Percentiles rank a stretch among this genome's conserved stretches.
Conservation (phyloP, 2,329 filamentous ascomycete species). For the Myriosclerotinia scirpicola region DNA sequence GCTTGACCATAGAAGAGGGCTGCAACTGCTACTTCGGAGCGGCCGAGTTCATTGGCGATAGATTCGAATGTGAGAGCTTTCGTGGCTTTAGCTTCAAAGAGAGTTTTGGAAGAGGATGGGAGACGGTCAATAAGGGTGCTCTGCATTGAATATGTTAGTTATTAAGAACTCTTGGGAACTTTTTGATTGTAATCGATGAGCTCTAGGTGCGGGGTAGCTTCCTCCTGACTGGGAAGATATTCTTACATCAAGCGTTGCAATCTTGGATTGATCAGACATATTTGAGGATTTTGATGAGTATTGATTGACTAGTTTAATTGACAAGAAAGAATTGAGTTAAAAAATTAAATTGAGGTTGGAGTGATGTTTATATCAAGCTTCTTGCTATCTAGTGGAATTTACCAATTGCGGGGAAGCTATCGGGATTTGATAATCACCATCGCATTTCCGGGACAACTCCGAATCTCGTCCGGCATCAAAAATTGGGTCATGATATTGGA, state of each 20-base stretch:
- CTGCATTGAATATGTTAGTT: constrained; percentile 43
- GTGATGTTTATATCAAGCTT: background rate
- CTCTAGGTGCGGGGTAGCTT: constrained; percentile 22
- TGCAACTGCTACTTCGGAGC: constrained; percentile 84
- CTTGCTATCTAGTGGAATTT: background rate
- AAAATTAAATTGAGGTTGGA: background rate
- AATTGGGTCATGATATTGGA: background rate
- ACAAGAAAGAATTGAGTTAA: background rate
- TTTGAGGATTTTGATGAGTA: background rate
- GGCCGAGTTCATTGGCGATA: constrained; percentile 72
- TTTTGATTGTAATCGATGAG: constrained; percentile 28
- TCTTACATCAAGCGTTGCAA: constrained; percentile 25
- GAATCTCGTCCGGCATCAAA: constrained; percentile 3
- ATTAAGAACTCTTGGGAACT: constrained; percentile 19
- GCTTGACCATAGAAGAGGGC: constrained; percentile 91
- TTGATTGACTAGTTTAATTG: background rate
- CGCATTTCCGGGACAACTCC: constrained; percentile 20
- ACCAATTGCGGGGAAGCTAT: constrained; percentile 17
- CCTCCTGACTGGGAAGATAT: background rate
- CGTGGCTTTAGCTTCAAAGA: constrained; percentile 78
- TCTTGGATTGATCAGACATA: constrained; percentile 22
- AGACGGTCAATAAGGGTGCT: constrained; percentile 66
- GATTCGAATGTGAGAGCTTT: constrained; percentile 76
- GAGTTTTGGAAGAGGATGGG: constrained; percentile 66
- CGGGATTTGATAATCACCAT: background rate